Evolutionary conservation across 2,329 filamentous ascomycete genomes (phyloP), one percentile per base, ranked within the genome.

Genomic region (Aspergillus pseudoterreus): DNA sequence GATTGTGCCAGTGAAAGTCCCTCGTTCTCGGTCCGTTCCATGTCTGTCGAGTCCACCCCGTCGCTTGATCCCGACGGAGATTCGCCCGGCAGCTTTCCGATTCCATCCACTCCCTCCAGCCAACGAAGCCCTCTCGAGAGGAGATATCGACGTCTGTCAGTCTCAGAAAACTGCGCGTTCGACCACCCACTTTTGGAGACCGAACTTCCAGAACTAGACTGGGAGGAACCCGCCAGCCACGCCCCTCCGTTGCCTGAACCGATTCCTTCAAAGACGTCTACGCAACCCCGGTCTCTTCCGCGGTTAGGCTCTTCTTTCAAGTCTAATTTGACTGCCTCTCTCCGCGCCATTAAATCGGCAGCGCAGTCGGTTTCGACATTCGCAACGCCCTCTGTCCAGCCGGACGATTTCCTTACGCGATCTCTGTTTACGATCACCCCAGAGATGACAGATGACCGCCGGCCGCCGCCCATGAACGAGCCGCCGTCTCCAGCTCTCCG

Each of bases 301-400:
- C 75, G 76, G 49, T 56, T 75, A 4, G 71, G 71, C 46, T 73
- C 72, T 15, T 78, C 76, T 1, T 82, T 85, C 70, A 84, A 81
- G 55, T 86, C 83, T 0, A 85, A 85, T 54, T 71, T 86, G 41
- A 85, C 82, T 0, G 80, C 82, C 2, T 85, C 83, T 0, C 66
- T 86, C 17, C 79, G 82, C 54, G 82, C 80, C 3, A 75, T 86
- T 46, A 84, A 81, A 66, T 80, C 80, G 6, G 81, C 81, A 0
- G 82, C 82, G 10, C 82, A 79, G 51, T 82, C 80, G 0, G 80
- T 86, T 41, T 83, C 82, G 6, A 81, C 81, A 47, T 80, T 84
- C 57, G 76, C 79, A 14, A 76, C 78, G 14, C 68, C 72, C 0
- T 70, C 71, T 2, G 71, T 80, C 24, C 80, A 79, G 46, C 76